Base-by-base conservation (phyloP, 306 rosid genomes). In the Glycine tomentella region DNA sequence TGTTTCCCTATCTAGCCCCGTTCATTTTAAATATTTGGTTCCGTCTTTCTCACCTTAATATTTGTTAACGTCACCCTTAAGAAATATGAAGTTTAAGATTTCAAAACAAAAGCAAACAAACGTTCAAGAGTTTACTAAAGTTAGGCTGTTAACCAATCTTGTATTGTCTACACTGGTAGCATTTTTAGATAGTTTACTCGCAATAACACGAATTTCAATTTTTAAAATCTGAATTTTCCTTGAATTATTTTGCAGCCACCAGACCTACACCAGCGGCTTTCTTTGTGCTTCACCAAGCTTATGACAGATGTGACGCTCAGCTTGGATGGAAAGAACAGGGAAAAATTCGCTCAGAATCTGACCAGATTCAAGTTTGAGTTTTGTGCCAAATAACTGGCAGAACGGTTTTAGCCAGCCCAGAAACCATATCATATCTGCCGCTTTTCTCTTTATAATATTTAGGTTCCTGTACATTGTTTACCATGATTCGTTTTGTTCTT, bases 291-390 rank as follows among this genome's bases (percentile, higher is more conserved):
- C 74, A 87, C 78, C 63, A 84, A 78, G 76, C 90, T 87, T 46
- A 87, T 84, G 90, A 42, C 52, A 63, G 86, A 84, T 70, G 84
- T 87, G 69, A 62, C 77, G 5, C 82, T 14, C 6, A 84, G 87
- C 79, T 78, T 87, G 86, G 90, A 87, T 58, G 49, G 16, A 15
- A 84, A 81, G 79, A 87, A 84, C 52, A 87, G 87, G 76, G 87
- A 81, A 15, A 84, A 45, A 33, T 87, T 87, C 84, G 69, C 84
- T 16, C 76, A 84, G 69, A 87, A 87, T 68, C 77, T 87, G 63
- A 84, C 84, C 57, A 81, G 58, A 81, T 87, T 87, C 75, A 84
- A 78, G 80, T 38, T 78, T 9, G 87, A 84, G 15, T 84, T 87
- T 56, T 74, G 82, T 74, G 82, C 86, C 48, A 87, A 74, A 64